Percentiles rank a stretch among this genome's conserved stretches.
Conservation (phyloP, 1,284 basidiomycete species). For the Ustilago xerochloae region DNA sequence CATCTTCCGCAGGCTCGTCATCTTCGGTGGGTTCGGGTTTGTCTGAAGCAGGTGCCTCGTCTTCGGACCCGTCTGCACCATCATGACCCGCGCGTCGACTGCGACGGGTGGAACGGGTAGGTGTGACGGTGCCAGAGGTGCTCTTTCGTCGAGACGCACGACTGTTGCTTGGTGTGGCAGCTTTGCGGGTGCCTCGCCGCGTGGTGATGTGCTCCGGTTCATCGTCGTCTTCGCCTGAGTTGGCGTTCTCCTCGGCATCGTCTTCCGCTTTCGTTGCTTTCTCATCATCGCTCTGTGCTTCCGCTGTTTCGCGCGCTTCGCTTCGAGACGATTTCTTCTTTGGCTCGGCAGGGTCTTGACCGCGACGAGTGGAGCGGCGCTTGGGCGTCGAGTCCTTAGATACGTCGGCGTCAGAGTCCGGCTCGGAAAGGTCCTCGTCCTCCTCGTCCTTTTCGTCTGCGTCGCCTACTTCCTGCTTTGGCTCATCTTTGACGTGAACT, state of each 20-base stretch:
- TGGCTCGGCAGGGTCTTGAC: constrained; percentile 10
- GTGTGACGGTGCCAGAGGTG: constrained; percentile 38
- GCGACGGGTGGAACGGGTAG: constrained; percentile 36
- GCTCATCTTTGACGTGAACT: not conserved
- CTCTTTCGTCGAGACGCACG: constrained; percentile 23
- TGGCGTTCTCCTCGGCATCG: constrained; percentile 30
- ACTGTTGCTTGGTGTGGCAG: constrained; percentile 13
- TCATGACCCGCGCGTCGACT: constrained; percentile 28
- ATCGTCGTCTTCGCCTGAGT: constrained; percentile 53
- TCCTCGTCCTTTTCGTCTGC: constrained; percentile 12
- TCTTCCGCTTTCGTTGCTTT: constrained; percentile 16
- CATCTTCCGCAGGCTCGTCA: constrained; percentile 2
- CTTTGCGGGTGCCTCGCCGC: constrained; percentile 33
- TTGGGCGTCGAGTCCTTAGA: constrained; percentile 29
- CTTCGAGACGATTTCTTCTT: constrained; percentile 18
- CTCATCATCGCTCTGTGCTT: constrained; percentile 25
- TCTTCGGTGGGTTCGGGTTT: constrained; percentile 25
- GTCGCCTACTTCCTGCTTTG: constrained; percentile 5
- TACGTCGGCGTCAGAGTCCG: constrained; percentile 29
- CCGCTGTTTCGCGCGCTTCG: constrained; percentile 30
- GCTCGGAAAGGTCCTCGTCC: constrained; percentile 42
- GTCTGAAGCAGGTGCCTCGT: constrained; percentile 23
- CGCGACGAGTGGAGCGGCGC: constrained; percentile 27
- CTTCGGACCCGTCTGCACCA: constrained; percentile 21
- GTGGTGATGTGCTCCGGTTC: constrained; percentile 43